These are phyloP conservation scores for Thymus quinquecostatus DNA, from an alignment of 257 asterid genomes.

Conservation along the genomic window DNA sequence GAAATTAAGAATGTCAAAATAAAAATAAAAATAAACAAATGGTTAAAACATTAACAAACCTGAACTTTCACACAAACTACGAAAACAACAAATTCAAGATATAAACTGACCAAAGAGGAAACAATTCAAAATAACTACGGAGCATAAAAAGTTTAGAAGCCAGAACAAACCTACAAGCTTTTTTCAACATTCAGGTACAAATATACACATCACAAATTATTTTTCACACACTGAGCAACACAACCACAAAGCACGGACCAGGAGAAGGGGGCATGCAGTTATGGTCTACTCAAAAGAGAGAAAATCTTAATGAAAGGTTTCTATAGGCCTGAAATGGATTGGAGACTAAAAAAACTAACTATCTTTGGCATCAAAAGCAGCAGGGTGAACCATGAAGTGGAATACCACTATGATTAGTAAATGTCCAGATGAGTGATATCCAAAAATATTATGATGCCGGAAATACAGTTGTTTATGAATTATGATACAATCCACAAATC, in stretches of 20 bases:
- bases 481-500: not conserved
- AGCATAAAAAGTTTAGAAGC: slow-evolving; percentile 4
- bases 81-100: not conserved
- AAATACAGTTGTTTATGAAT: not conserved
- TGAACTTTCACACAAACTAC: not conserved
- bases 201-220: not conserved
- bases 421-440: too few species aligned
- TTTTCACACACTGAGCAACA: not conserved
- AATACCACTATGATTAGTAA: too few species aligned
- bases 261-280: not conserved
- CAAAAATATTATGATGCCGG: too few species aligned
- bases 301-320: not conserved
- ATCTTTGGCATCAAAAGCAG: slow-evolving; percentile 10
- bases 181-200: slow-evolving; percentile 7
- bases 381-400: too few species aligned
- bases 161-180: not conserved
- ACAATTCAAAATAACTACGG: not conserved
- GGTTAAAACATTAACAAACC: slow-evolving; percentile 1
- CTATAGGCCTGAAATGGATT: not conserved
- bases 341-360: not conserved
- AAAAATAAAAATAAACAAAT: slow-evolving; percentile 11
- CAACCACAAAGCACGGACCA: not conserved
- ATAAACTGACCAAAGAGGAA: not conserved
- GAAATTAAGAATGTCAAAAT: slow-evolving; percentile 14
- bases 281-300: not conserved